Evolutionary conservation across 2,329 filamentous ascomycete species (phyloP).

Genomic region (Tolypocladium guangdongense): DNA sequence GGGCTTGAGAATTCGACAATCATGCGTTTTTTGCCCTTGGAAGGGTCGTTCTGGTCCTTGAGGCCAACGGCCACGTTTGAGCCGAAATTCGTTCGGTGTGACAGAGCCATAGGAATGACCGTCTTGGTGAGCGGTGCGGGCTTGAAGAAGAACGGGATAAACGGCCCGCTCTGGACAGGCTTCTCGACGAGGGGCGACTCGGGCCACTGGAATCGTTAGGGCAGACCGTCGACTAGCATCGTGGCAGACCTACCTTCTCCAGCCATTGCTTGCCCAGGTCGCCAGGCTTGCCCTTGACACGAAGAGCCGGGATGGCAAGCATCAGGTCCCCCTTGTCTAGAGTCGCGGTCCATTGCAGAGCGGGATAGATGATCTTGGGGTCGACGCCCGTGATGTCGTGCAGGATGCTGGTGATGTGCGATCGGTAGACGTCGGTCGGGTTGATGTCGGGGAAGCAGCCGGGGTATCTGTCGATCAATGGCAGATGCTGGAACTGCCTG

Average conservation of each 20-base stretch:
- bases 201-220: conserved; percentile 3
- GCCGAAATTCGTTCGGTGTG: conserved; percentile 3
- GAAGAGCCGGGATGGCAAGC: conserved; percentile 4
- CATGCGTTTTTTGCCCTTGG: conserved; percentile 15
- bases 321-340: conserved; percentile 5
- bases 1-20: conserved; percentile 66
- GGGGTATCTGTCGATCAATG: conserved; percentile 2
- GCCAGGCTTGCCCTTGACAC: conserved; percentile 6
- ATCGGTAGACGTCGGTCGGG: conserved; percentile 5
- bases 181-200: conserved; percentile 6
- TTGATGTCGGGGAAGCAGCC: conserved; percentile 5
- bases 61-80: conserved; percentile 3
- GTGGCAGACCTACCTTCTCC: conserved; percentile 1
- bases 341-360: conserved; percentile 5
- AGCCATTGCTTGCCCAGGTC: conserved; percentile 5
- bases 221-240: too few relatives aligned
- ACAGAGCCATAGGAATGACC: conserved; percentile 5
- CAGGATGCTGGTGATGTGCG: conserved; percentile 5
- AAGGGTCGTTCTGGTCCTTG: conserved; percentile 2
- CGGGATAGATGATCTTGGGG: conserved; percentile 3
- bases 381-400: conserved; percentile 6
- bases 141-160: conserved; percentile 6
- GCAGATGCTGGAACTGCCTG: conserved; percentile 2
- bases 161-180: conserved; percentile 3
- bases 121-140: conserved; percentile 2